These are phyloP conservation scores for Chlorella variabilis DNA, from an alignment of 163 green algal genomes.

Conservation along the genomic window DNA sequence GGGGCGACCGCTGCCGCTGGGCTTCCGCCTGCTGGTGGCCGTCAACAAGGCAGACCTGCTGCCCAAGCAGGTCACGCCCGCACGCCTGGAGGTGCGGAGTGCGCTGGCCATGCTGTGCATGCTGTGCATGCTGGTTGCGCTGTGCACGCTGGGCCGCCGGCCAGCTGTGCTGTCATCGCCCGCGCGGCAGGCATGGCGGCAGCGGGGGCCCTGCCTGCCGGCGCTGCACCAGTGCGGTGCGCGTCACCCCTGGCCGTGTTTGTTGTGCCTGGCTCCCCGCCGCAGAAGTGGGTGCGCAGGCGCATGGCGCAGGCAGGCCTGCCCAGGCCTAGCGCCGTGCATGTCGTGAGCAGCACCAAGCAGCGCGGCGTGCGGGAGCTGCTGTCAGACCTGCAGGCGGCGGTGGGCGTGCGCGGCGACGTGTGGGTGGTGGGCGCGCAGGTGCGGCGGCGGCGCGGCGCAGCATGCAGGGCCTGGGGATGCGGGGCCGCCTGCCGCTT, in stretches of 20 bases:
- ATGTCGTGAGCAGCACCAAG: constrained; percentile 83
- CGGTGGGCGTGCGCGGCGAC: constrained; percentile 72
- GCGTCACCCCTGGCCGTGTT: no score
- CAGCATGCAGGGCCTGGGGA: neutral
- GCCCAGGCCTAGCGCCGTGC: constrained; percentile 73
- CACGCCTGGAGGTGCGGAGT: constrained; percentile 64
- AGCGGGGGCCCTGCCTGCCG: no score
- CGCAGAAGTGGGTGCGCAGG: constrained; percentile 71
- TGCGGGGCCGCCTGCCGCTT: no score
- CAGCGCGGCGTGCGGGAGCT: constrained; percentile 77
- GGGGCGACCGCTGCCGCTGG: constrained; percentile 17
- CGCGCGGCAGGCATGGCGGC: no score
- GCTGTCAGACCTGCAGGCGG: constrained; percentile 61
- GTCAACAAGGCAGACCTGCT: constrained; percentile 96
- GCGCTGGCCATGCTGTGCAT: no score
- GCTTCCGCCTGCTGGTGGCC: constrained; percentile 83
- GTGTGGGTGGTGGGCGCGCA: constrained; percentile 88
- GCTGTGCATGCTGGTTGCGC: no score
- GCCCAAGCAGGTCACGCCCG: constrained; percentile 58
- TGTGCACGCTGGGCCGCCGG: no score
- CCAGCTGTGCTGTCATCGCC: neutral
- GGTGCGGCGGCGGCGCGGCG: neutral
- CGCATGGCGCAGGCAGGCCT: constrained; percentile 80
- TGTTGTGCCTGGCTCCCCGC: no score
- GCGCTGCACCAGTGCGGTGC: no score